Evolutionary conservation across 2,329 filamentous ascomycete genomes (phyloP).

Genomic region (Trichoderma atroviride): DNA sequence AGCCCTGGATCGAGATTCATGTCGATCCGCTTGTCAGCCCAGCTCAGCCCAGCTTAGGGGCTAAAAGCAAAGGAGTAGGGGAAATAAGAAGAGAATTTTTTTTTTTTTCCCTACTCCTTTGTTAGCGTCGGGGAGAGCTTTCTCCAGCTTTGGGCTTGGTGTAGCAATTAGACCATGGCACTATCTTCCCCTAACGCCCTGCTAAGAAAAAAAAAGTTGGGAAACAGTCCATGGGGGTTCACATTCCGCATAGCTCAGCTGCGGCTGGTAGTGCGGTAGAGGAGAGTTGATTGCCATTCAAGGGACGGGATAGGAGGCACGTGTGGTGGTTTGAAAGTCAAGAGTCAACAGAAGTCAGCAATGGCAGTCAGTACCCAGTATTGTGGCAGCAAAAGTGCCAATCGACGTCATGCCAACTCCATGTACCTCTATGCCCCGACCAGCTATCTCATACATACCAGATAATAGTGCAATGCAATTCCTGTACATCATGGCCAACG

Average conservation of each 20-base stretch:
- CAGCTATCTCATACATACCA: background rate
- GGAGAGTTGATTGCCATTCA: background rate
- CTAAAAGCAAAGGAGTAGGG: background rate
- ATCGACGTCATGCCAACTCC: background rate
- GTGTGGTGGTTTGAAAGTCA: background rate
- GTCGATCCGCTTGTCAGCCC: slow-evolving; percentile 25
- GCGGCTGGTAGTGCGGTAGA: background rate
- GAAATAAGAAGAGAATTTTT: background rate
- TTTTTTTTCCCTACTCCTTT: no score
- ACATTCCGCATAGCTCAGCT: slow-evolving; percentile 3
- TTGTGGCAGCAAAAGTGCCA: background rate
- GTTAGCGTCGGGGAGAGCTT: slow-evolving; percentile 14
- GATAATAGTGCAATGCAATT: background rate
- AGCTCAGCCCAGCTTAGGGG: slow-evolving; percentile 16
- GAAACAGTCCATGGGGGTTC: background rate
- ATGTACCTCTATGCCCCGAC: background rate
- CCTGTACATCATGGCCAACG: background rate
- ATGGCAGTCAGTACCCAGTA: background rate
- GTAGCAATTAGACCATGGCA: background rate
- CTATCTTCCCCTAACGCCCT: background rate
- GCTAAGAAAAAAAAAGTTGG: background rate
- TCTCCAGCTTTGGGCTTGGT: slow-evolving; percentile 5
- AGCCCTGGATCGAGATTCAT: slow-evolving; percentile 16
- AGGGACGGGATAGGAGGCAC: slow-evolving; percentile 1
- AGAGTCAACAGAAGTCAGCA: background rate